These are phyloP conservation scores for Ligustrum vulgare DNA, from an alignment of 257 asterid genomes.

Conservation along the genomic window DNA sequence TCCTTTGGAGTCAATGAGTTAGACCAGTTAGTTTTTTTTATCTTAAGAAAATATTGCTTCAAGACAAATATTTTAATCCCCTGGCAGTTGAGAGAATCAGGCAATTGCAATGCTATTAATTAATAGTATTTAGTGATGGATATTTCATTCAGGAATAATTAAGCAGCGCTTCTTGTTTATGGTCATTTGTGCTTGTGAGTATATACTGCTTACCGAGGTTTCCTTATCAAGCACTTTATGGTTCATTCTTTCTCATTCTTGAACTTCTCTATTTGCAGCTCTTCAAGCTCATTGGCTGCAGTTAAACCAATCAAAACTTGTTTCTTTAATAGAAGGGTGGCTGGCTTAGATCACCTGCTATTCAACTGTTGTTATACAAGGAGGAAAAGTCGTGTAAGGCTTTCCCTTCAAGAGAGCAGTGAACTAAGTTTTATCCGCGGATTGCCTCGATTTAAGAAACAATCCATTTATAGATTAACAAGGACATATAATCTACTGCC, in stretches of 20 bases:
- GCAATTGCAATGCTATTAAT: not conserved
- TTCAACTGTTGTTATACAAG: conserved; percentile 39
- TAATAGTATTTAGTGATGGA: not conserved
- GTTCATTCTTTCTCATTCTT: conserved; percentile 28
- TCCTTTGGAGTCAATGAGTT: not conserved
- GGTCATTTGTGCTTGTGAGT: not conserved
- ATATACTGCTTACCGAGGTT: conserved; percentile 8
- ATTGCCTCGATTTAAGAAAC: conserved; percentile 37
- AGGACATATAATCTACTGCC: conserved; percentile 48
- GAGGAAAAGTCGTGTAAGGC: conserved; percentile 50
- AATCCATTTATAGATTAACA: conserved; percentile 42
- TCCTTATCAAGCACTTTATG: not conserved
- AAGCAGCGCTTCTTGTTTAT: not conserved
- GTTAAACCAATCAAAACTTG: conserved; percentile 48
- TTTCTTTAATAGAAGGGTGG: conserved; percentile 38
- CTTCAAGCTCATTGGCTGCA: conserved; percentile 50
- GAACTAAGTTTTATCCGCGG: conserved; percentile 35
- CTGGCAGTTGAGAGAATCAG: not conserved
- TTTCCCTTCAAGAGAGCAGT: conserved; percentile 39
- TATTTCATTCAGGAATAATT: not conserved
- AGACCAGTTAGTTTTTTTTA: not conserved
- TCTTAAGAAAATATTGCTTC: not conserved
- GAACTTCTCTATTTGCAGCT: conserved; percentile 53
- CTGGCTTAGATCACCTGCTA: conserved; percentile 41
- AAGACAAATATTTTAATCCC: not conserved